phyloP scores from a whole-genome alignment of 1,284 basidiomycete species.

The Paramarasmius palmivorus region DNA sequence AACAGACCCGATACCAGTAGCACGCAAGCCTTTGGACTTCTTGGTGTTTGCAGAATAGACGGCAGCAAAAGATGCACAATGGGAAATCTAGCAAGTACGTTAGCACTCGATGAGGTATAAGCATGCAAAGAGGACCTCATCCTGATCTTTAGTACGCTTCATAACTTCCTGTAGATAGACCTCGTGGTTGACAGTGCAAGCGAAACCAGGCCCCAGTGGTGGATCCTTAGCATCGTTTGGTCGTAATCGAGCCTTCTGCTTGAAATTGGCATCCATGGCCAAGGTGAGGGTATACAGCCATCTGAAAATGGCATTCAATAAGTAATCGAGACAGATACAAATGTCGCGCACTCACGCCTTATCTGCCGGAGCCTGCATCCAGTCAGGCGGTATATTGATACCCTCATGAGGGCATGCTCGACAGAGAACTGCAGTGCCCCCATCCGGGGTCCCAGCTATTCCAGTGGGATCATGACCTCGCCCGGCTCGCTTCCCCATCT shows the following conservation, averaged over 20 bases:
- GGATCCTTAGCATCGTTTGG: conserved; percentile 14
- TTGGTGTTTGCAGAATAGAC: conserved; percentile 19
- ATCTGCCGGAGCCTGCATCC: conserved; percentile 15
- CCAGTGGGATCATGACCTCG: background rate
- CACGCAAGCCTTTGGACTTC: conserved; percentile 11
- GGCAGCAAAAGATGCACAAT: conserved; percentile 17
- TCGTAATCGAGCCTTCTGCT: conserved; percentile 3
- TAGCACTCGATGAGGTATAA: no score
- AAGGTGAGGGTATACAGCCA: conserved; percentile 15
- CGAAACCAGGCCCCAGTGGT: conserved; percentile 8
- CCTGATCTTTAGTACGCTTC: conserved; percentile 5
- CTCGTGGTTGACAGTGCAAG: conserved; percentile 12
- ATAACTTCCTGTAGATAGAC: conserved; percentile 5
- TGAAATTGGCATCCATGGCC: conserved; percentile 15
- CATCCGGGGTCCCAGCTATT: background rate
- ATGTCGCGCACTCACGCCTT: conserved; percentile 17
- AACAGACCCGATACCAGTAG: conserved; percentile 15
- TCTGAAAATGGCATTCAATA: no score
- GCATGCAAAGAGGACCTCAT: conserved; percentile 15
- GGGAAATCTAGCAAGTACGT: conserved; percentile 9
- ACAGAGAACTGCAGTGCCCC: conserved; percentile 1
- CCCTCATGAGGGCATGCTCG: conserved; percentile 1
- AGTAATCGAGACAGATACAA: background rate
- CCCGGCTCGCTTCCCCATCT: background rate
- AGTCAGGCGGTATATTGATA: conserved; percentile 8